phyloP scores from a whole-genome alignment of 2,329 filamentous ascomycete species.

The Podosphaera xanthii region DNA sequence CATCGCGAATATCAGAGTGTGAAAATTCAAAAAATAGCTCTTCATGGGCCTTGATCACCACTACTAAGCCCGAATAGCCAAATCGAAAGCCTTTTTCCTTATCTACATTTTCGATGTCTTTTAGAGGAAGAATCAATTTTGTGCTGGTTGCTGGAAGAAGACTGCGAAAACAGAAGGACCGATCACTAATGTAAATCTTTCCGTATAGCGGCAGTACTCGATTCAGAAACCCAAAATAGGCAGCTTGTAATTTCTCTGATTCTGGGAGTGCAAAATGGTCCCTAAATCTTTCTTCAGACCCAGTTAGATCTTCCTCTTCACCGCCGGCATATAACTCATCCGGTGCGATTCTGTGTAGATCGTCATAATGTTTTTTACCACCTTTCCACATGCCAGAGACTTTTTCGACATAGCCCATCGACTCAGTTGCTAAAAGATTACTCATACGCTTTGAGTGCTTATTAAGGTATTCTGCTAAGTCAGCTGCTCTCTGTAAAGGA shows the following conservation, averaged over 20 bases:
- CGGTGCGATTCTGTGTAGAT: constrained; percentile 26
- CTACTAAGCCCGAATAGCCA: constrained; percentile 69
- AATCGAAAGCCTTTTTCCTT: constrained; percentile 91
- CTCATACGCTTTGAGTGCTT: constrained; percentile 63
- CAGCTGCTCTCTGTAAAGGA: constrained; percentile 62
- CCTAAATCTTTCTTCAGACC: constrained; percentile 61
- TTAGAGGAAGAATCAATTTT: constrained; percentile 75
- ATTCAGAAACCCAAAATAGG: constrained; percentile 82
- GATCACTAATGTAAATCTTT: constrained; percentile 83
- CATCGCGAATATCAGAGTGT: constrained; percentile 55
- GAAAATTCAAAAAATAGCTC: constrained; percentile 93
- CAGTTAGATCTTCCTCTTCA: constrained; percentile 39
- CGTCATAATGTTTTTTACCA: constrained; percentile 69
- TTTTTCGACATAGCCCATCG: constrained; percentile 90
- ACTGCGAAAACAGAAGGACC: constrained; percentile 80
- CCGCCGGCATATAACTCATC: constrained; percentile 32
- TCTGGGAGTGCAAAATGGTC: constrained; percentile 75
- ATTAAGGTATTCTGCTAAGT: constrained; percentile 63
- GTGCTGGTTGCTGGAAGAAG: constrained; percentile 73
- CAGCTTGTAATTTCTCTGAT: constrained; percentile 62
- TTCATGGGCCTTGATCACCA: constrained; percentile 86
- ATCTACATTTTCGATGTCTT: constrained; percentile 76
- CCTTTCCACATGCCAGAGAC: constrained; percentile 95
- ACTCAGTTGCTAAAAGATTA: constrained; percentile 62
- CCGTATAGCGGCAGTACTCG: constrained; percentile 80